phyloP scores from a whole-genome alignment of 208 protist species.

The Cochliopodium minus region DNA sequence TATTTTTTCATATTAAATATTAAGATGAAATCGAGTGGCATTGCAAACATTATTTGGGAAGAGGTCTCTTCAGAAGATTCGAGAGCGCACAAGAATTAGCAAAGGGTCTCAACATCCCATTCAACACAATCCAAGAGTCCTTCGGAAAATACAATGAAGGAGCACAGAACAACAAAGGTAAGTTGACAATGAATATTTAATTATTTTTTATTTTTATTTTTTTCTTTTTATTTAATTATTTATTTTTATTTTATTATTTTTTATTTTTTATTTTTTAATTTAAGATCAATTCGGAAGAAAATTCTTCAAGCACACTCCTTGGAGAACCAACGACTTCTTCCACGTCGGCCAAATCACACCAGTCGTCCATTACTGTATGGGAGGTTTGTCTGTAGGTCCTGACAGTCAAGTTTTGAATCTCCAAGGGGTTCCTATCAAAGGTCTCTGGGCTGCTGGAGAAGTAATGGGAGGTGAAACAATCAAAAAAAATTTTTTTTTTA shows the following conservation, averaged over 20 bases:
- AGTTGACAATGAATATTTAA: conserved; percentile 13
- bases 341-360: conserved; percentile 61
- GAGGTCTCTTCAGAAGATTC: conserved; percentile 47
- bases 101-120: conserved; percentile 27
- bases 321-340: conserved; percentile 30
- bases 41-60: conserved; percentile 50
- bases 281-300: conserved; percentile 55
- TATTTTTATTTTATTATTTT: conserved; percentile 12
- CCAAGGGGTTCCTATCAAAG: conserved; percentile 30
- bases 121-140: conserved; percentile 22
- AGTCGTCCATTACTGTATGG: conserved; percentile 85
- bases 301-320: conserved; percentile 44
- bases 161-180: conserved; percentile 12
- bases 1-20: too few species aligned
- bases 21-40: conserved; percentile 47
- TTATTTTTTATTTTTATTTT: conserved; percentile 20
- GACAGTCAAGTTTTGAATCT: conserved; percentile 39
- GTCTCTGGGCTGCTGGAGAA: conserved; percentile 77
- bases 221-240: conserved; percentile 30
- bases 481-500: too few species aligned
- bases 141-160: conserved; percentile 39
- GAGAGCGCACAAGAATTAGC: conserved; percentile 29
- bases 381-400: conserved; percentile 54
- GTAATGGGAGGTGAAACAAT: conserved; percentile 68
- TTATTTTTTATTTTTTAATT: conserved; percentile 16